Base-by-base conservation (phyloP, 176 grass and related monocot genomes). In the Zoysia pacifica region DNA sequence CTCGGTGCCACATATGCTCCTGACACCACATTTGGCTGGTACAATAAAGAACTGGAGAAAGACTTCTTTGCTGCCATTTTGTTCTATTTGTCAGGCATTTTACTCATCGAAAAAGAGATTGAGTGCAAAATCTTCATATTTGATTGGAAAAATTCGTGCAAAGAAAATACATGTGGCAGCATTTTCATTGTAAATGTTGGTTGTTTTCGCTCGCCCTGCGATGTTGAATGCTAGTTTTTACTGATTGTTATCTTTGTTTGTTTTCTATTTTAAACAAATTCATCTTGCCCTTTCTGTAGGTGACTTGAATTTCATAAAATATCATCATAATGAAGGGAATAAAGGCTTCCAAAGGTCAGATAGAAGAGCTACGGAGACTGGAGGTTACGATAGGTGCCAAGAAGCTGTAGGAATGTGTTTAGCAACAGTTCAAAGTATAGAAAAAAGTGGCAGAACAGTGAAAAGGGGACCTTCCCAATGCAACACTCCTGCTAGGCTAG, bases 21-120 rank as follows among this genome's bases (percentile, higher is more conserved):
- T 72, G 42, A 71, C 35, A 51, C 35, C 2, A 69, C n/a, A 46
- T 69, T 56, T 58, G 36, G 46, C 28, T 2, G n/a, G 69, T 40
- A 56, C 6, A 69, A 71, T 61, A 19, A 13, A 44, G 38, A 74
- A 20, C 43, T 59, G 11, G 70, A 81, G 14, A 19, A 74, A 12
- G 11, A 12, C 0, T 12, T 41, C 5, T 81, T 75, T 86, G 16
- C 48, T 6, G 70, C 81, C 43, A 50, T 52, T 86, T 81, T 5
- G 5, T 48, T 2, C 5, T 52, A 62, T 62, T 18, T 36, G 40
- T 76, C 1, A 38, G 18, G 78, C 36, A 62, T 19, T 69, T 48
- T 50, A 16, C 62, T 28, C 18, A 70, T 76, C 6, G 38, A 69
- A 35, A 70, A 60, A n/a, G 11, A 82, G 7, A 63, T 76, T 53